These are phyloP conservation scores for Aspergillus pseudoviridinutans DNA, from an alignment of 2,329 filamentous ascomycete species.

Conservation along the genomic window DNA sequence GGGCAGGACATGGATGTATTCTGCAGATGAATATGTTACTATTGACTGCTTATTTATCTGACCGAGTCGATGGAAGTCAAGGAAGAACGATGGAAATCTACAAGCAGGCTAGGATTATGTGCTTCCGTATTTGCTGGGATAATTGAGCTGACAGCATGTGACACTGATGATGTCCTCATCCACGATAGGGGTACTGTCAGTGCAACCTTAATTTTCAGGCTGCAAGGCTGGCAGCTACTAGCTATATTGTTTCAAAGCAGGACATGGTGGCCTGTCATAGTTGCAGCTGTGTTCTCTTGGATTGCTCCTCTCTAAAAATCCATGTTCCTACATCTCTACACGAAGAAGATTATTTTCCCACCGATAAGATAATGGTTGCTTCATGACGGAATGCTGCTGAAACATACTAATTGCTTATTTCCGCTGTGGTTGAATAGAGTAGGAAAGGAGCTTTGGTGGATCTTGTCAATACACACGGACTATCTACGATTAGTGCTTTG, in stretches of 20 bases:
- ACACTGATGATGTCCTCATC: neutral
- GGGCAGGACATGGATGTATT: slow-evolving; percentile 25
- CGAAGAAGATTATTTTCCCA: neutral
- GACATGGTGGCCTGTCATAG: neutral
- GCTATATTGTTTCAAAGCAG: neutral
- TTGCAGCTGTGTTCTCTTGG: neutral
- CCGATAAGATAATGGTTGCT: neutral
- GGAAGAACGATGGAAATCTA: neutral
- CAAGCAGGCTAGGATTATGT: neutral
- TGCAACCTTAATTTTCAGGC: neutral
- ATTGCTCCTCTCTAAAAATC: neutral
- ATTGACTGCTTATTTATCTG: neutral
- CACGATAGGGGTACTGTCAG: neutral
- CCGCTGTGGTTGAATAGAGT: neutral
- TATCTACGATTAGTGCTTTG: too few species aligned
- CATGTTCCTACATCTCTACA: neutral
- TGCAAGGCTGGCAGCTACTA: neutral
- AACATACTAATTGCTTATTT: neutral
- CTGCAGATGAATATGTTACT: too few species aligned
- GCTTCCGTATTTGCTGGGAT: neutral
- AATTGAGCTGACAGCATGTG: neutral
- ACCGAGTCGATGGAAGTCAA: neutral
- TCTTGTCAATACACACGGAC: neutral
- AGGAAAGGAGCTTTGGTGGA: neutral
- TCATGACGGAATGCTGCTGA: neutral